Percentiles rank a stretch among this genome's conserved stretches.
These are phyloP conservation scores for Gossypium sturtianum DNA, from an alignment of 345 rosid species.

Conservation along the genomic window DNA sequence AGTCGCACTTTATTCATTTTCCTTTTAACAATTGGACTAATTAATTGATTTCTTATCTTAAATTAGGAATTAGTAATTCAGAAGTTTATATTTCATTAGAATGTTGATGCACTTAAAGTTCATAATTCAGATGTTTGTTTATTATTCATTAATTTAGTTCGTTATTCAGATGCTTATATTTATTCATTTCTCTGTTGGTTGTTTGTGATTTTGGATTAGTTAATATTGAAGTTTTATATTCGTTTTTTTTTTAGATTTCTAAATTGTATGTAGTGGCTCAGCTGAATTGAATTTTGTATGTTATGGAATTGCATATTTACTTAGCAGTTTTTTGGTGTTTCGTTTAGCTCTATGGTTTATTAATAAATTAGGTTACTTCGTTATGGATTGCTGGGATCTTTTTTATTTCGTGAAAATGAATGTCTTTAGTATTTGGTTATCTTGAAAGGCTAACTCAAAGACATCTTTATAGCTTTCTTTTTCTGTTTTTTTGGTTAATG, in stretches of 20 bases:
- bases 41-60: background rate
- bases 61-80: background rate
- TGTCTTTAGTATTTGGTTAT: background rate
- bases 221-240: background rate
- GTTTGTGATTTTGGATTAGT: background rate
- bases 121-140: background rate
- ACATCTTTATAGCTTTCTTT: background rate
- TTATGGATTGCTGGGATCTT: background rate
- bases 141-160: background rate
- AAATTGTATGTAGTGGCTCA: background rate
- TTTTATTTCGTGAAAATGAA: background rate
- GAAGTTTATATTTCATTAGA: background rate
- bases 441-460: background rate
- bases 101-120: background rate
- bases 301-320: background rate
- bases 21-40: background rate
- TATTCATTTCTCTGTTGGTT: background rate
- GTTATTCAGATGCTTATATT: background rate
- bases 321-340: background rate
- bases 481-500: background rate
- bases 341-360: background rate
- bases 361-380: background rate
- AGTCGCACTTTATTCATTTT: constrained; percentile 26
- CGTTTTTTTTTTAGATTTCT: background rate
- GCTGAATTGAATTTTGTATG: background rate